Percentiles rank a stretch among this genome's conserved stretches.
These are phyloP conservation scores for Mortierella sp. DNA, from an alignment of 371 early-diverging fungal genomes.

Conservation along the genomic window DNA sequence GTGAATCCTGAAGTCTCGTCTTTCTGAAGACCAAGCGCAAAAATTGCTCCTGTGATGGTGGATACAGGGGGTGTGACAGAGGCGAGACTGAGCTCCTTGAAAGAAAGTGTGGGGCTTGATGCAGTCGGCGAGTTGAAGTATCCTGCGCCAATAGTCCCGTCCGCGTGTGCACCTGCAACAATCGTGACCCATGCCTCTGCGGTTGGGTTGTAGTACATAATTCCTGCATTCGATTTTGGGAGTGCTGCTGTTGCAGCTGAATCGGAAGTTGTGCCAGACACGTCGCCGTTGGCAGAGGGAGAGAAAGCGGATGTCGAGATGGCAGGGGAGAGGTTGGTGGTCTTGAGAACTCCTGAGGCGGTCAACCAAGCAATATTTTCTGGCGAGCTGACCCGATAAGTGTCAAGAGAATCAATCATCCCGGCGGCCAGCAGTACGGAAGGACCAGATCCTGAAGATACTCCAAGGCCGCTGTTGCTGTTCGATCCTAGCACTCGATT, in stretches of 20 bases:
- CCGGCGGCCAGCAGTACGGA: slow-evolving; percentile 40
- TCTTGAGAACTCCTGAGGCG: slow-evolving; percentile 24
- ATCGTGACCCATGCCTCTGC: slow-evolving; percentile 40
- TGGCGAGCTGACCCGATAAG: slow-evolving; percentile 26
- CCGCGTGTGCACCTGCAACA: slow-evolving; percentile 27
- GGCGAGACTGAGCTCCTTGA: slow-evolving; percentile 16
- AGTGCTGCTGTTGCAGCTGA: slow-evolving; percentile 1
- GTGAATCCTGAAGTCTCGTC: slow-evolving; percentile 25
- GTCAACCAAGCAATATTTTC: slow-evolving; percentile 44
- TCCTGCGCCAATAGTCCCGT: slow-evolving; percentile 33
- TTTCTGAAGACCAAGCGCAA: slow-evolving; percentile 37
- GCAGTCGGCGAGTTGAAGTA: slow-evolving; percentile 22
- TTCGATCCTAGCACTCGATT: slow-evolving; percentile 34
- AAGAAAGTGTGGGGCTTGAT: slow-evolving; percentile 3
- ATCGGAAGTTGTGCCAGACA: background rate
- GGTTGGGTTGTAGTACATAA: slow-evolving; percentile 27
- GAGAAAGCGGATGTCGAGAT: background rate
- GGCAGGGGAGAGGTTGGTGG: slow-evolving; percentile 30
- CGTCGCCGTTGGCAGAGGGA: background rate
- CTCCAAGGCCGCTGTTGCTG: background rate
- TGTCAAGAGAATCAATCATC: slow-evolving; percentile 36
- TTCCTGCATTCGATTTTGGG: slow-evolving; percentile 26
- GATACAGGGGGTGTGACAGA: background rate
- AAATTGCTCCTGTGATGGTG: slow-evolving; percentile 27
- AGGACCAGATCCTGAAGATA: background rate